phyloP scores from a whole-genome alignment of 345 rosid genomes.

The Acer negundo region DNA sequence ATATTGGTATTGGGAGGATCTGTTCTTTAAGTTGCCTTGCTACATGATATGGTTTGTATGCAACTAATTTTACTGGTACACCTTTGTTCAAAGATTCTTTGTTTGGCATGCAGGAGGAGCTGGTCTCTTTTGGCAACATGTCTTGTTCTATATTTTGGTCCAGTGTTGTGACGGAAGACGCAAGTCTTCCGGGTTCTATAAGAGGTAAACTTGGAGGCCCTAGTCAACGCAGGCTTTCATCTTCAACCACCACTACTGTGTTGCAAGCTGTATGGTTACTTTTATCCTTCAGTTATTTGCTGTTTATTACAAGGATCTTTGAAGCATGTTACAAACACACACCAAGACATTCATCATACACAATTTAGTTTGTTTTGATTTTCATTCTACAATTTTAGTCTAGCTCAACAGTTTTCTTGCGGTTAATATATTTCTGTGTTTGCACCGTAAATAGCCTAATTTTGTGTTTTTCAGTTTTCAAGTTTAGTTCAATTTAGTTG shows the following conservation, averaged over 20 bases:
- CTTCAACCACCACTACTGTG: conserved; percentile 61
- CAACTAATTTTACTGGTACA: conserved; percentile 16
- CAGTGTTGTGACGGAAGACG: conserved; percentile 37
- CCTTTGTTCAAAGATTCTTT: neutral
- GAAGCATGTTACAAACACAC: conserved; percentile 3
- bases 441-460: neutral
- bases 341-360: neutral
- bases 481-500: neutral
- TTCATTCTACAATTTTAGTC: neutral
- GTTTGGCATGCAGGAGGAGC: conserved; percentile 57
- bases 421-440: neutral
- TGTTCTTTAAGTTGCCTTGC: conserved; percentile 9
- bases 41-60: conserved; percentile 3
- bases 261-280: conserved; percentile 72
- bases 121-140: conserved; percentile 60
- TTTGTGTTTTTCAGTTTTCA: neutral
- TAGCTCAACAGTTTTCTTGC: neutral
- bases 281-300: conserved; percentile 16
- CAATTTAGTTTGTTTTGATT: neutral
- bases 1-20: conserved; percentile 54
- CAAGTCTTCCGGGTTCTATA: conserved; percentile 66
- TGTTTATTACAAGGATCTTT: conserved; percentile 11
- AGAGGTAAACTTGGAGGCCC: conserved; percentile 94
- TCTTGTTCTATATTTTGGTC: conserved; percentile 74
- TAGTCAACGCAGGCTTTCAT: conserved; percentile 87